Conservation (phyloP, 1,284 basidiomycete genomes). For the Ceratobasidium sp. region DNA sequence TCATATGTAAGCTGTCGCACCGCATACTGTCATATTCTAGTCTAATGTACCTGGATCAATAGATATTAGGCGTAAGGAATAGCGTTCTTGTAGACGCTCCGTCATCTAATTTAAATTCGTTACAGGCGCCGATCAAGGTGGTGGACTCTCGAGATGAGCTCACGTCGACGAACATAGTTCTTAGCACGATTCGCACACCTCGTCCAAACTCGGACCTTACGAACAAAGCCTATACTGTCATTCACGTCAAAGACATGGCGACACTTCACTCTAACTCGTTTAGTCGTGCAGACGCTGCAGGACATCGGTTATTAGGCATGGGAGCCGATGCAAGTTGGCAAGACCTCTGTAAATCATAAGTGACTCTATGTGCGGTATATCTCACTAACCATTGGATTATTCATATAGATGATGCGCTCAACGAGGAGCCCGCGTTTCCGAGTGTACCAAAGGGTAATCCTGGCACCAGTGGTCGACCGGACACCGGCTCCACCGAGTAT, state of each 20-base stretch:
- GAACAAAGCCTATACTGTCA: background rate
- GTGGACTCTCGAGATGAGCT: conserved; percentile 21
- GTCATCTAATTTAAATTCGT: background rate
- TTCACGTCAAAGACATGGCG: conserved; percentile 26
- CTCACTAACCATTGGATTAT: background rate
- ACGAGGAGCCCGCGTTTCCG: conserved; percentile 28
- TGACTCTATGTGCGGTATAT: too few species aligned
- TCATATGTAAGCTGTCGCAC: conserved; percentile 27
- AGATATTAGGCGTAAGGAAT: conserved; percentile 18
- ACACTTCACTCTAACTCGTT: conserved; percentile 3
- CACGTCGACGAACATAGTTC: background rate
- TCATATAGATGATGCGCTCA: conserved; percentile 18
- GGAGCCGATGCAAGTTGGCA: conserved; percentile 13
- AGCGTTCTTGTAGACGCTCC: background rate
- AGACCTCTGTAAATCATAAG: conserved; percentile 12
- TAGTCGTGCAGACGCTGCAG: background rate
- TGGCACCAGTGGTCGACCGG: background rate
- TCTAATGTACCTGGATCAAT: background rate
- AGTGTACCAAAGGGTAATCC: conserved; percentile 43
- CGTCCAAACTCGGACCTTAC: conserved; percentile 4
- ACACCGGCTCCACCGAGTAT: conserved; percentile 2
- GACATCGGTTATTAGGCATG: background rate
- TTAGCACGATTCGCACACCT: background rate
- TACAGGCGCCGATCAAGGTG: conserved; percentile 10
- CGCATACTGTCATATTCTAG: background rate